These are phyloP conservation scores for Quercus dentata DNA, from an alignment of 306 rosid species.

Conservation along the genomic window DNA sequence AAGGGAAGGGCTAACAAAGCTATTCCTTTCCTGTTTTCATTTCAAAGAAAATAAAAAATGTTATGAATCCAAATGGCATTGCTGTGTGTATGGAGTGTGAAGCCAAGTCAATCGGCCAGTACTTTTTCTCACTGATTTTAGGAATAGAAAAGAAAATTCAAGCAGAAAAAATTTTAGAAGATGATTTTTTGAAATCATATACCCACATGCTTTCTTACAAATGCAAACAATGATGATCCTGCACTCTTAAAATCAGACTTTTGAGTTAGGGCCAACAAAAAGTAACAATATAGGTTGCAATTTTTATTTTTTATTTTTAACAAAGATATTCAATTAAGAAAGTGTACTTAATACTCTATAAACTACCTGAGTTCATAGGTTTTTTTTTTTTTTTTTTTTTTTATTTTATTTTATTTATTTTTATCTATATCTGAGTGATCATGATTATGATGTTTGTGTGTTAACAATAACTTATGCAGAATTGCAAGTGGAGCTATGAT, in stretches of 20 bases:
- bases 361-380: conserved; percentile 5
- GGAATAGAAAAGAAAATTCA: no score
- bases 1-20: no score
- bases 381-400: not conserved
- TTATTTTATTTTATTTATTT: no score
- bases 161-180: no score
- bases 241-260: not conserved
- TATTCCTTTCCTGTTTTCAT: no score
- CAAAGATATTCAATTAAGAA: not conserved
- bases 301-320: not conserved
- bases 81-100: no score
- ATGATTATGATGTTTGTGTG: not conserved
- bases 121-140: no score
- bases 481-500: conserved; percentile 75
- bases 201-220: no score
- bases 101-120: no score
- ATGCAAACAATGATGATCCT: not conserved
- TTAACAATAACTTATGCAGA: conserved; percentile 41
- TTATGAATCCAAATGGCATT: no score
- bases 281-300: not conserved
- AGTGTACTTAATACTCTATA: not conserved
- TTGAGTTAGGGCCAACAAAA: not conserved
- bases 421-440: conserved; percentile 1
- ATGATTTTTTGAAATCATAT: no score
- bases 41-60: no score